These are phyloP conservation scores for Pyrenophora graminea DNA, from an alignment of 2,329 filamentous ascomycete species.

Conservation along the genomic window DNA sequence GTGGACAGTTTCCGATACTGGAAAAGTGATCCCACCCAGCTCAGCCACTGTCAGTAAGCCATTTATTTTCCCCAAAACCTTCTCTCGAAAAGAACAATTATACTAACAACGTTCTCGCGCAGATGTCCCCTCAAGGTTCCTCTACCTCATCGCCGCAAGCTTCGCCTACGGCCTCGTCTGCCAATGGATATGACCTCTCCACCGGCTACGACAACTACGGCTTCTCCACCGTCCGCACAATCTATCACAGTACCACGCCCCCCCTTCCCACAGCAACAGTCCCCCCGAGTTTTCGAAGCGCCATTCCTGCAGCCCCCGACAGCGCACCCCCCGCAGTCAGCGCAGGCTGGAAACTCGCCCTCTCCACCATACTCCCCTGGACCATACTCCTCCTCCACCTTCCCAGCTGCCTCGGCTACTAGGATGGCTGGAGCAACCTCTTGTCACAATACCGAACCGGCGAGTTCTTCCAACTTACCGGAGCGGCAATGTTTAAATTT, in stretches of 20 bases:
- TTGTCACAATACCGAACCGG: not conserved
- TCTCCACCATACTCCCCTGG: conserved; percentile 8
- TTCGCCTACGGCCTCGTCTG: conserved; percentile 36
- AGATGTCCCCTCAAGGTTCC: conserved; percentile 58
- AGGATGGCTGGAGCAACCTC: conserved; percentile 5
- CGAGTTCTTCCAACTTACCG: not conserved
- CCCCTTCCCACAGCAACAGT: not conserved
- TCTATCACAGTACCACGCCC: conserved; percentile 20
- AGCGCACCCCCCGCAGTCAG: not conserved
- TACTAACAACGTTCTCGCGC: conserved; percentile 23
- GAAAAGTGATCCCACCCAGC: conserved; percentile 76
- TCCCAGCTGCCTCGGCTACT: conserved; percentile 2
- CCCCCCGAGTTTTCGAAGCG: conserved; percentile 12
- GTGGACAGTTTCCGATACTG: conserved; percentile 77
- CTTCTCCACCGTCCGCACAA: conserved; percentile 54
- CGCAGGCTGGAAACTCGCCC: conserved; percentile 1
- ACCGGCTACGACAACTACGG: conserved; percentile 56
- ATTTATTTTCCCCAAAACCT: conserved; percentile 20
- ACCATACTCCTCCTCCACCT: conserved; percentile 9
- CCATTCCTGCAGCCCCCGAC: conserved; percentile 13
- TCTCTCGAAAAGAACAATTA: not conserved
- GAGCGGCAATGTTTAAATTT: not conserved
- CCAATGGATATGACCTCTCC: conserved; percentile 36
- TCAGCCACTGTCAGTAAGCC: conserved; percentile 69
- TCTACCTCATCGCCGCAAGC: conserved; percentile 58